Evolutionary conservation across 352 stramenopile genomes (phyloP).

Genomic region (Pythium utonaiense): DNA sequence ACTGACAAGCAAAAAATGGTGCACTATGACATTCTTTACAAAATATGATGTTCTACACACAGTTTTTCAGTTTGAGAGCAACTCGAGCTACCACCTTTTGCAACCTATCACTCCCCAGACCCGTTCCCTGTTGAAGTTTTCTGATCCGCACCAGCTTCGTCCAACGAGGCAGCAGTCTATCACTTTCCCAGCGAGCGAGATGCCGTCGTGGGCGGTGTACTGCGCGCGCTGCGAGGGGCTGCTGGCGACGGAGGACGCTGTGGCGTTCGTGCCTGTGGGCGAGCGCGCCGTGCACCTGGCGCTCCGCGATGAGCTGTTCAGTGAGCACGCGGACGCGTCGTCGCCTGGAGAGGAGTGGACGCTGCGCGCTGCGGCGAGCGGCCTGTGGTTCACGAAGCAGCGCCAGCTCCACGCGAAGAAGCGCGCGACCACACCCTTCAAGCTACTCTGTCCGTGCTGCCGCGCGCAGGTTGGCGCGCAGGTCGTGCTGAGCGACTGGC

Average conservation of each 20-base stretch:
- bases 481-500: constrained; percentile 30
- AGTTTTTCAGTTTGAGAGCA: too few species aligned
- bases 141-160: too few species aligned
- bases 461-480: constrained; percentile 47
- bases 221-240: constrained; percentile 17
- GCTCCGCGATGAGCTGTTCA: constrained; percentile 35
- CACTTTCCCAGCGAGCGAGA: too few species aligned
- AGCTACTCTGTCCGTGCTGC: constrained; percentile 47
- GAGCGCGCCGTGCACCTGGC: constrained; percentile 43
- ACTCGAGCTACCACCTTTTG: too few species aligned
- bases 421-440: constrained; percentile 43
- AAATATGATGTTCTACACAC: too few species aligned
- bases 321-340: constrained; percentile 7
- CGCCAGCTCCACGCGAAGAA: constrained; percentile 31
- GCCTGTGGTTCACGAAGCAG: constrained; percentile 40
- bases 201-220: constrained; percentile 16
- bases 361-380: constrained; percentile 7
- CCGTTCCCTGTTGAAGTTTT: too few species aligned
- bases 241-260: constrained; percentile 24
- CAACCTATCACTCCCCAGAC: too few species aligned
- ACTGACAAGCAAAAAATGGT: too few species aligned
- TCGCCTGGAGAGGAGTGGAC: constrained; percentile 14
- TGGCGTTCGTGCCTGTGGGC: constrained; percentile 53
- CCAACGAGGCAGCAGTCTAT: too few species aligned
- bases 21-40: too few species aligned